Evolutionary conservation across 1,284 basidiomycete genomes (phyloP).

Genomic region (Trichosporon coremiiforme): DNA sequence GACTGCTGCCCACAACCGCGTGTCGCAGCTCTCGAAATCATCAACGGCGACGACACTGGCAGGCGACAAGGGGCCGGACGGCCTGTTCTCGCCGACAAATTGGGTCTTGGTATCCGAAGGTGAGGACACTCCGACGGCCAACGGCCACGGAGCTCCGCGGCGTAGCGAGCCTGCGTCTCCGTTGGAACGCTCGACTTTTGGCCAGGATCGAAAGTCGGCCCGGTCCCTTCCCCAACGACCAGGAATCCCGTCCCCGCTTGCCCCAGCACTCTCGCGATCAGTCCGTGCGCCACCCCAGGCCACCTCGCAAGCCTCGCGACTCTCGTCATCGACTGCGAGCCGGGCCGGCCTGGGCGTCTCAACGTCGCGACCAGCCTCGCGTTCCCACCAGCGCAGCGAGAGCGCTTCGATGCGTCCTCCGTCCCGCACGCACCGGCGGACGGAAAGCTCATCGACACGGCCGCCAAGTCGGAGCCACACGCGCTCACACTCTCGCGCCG

Average conservation of each 20-base stretch:
- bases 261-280: constrained; percentile 20
- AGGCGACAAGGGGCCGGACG: constrained; percentile 15
- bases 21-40: constrained; percentile 21
- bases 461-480: neutral
- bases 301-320: neutral
- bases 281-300: constrained; percentile 9
- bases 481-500: neutral
- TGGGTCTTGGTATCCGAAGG: constrained; percentile 52
- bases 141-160: neutral
- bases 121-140: constrained; percentile 36
- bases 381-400: constrained; percentile 2
- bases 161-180: constrained; percentile 36
- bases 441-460: constrained; percentile 3
- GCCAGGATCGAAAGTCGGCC: constrained; percentile 14
- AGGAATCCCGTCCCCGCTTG: constrained; percentile 52
- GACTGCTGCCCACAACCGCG: constrained; percentile 15
- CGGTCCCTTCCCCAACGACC: constrained; percentile 46
- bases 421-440: constrained; percentile 6
- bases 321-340: constrained; percentile 2
- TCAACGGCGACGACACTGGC: neutral
- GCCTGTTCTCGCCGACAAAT: constrained; percentile 42
- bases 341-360: constrained; percentile 1
- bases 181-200: constrained; percentile 20
- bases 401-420: constrained; percentile 2
- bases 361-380: constrained; percentile 18